Conservation (phyloP, 805 yeast genomes). For the Metschnikowia vanudenii region DNA sequence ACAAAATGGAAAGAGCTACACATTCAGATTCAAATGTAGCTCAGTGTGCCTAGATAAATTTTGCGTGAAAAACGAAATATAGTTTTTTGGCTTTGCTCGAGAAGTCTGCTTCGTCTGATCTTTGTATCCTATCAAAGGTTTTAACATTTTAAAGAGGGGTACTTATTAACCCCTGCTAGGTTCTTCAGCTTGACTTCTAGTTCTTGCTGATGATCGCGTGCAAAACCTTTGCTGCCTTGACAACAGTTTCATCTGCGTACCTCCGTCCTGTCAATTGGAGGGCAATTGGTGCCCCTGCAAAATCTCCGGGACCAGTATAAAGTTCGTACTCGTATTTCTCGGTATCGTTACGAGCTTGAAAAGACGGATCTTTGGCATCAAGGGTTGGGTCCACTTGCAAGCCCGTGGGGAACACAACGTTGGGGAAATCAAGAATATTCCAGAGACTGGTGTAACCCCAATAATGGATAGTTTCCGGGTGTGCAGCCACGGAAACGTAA, state of each 20-base stretch:
- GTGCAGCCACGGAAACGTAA: slow-evolving; percentile 19
- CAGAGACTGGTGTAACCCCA: slow-evolving; percentile 23
- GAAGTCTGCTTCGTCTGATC: too few relatives aligned
- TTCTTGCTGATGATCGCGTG: slow-evolving; percentile 15
- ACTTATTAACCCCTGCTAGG: too few relatives aligned
- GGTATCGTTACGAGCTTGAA: slow-evolving; percentile 17
- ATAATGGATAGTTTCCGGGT: slow-evolving; percentile 20
- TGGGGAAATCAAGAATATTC: slow-evolving; percentile 23
- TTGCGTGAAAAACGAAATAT: too few relatives aligned
- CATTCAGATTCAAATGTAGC: too few relatives aligned
- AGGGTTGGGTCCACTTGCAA: slow-evolving; percentile 16
- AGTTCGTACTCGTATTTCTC: slow-evolving; percentile 22
- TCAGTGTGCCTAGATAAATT: too few relatives aligned
- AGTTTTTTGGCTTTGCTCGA: too few relatives aligned
- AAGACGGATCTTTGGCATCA: slow-evolving; percentile 16
- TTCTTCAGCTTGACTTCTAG: too few relatives aligned
- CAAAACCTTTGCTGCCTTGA: slow-evolving; percentile 20
- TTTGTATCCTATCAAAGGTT: too few relatives aligned
- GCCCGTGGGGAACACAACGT: slow-evolving; percentile 23
- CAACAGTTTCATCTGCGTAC: slow-evolving; percentile 20
- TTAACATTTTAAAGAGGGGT: too few relatives aligned
- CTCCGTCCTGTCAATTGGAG: slow-evolving; percentile 23
- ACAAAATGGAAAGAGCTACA: too few relatives aligned
- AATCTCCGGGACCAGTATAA: slow-evolving; percentile 20
- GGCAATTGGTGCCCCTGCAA: slow-evolving; percentile 17